Conservation (phyloP, 2,329 filamentous ascomycete species). For the Aspergillus latus region DNA sequence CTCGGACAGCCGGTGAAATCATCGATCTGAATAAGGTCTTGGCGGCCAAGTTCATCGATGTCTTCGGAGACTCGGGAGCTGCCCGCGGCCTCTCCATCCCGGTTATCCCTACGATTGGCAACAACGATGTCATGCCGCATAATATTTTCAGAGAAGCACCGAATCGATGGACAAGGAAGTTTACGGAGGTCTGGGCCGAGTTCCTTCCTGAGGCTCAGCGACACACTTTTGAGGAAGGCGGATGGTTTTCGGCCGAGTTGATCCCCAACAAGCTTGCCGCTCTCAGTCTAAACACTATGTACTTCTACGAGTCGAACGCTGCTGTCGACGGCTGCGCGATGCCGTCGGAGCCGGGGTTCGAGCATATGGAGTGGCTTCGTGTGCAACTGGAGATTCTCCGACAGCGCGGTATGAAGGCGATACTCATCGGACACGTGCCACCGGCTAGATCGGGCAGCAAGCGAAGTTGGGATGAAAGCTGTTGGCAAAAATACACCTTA, state of each 20-base stretch:
- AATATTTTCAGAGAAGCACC: conserved; percentile 87
- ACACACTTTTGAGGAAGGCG: conserved; percentile 86
- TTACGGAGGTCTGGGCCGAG: conserved; percentile 73
- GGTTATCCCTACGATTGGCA: conserved; percentile 86
- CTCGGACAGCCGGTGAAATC: conserved; percentile 74
- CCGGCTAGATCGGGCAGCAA: conserved; percentile 84
- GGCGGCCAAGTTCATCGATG: conserved; percentile 71
- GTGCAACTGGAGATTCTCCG: conserved; percentile 84
- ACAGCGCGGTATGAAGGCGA: conserved; percentile 84
- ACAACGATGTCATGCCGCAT: conserved; percentile 96
- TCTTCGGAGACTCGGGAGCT: conserved; percentile 63
- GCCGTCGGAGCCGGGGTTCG: conserved; percentile 80
- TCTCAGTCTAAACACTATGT: conserved; percentile 93
- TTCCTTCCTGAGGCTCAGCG: conserved; percentile 93
- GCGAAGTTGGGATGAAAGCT: conserved; percentile 90
- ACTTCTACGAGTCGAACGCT: conserved; percentile 90
- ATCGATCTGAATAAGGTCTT: conserved; percentile 72
- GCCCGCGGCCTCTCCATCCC: conserved; percentile 67
- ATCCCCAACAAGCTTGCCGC: conserved; percentile 82
- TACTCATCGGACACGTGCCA: conserved; percentile 90
- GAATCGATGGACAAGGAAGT: conserved; percentile 79
- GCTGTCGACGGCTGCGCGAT: conserved; percentile 86
- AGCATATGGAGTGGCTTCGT: conserved; percentile 94
- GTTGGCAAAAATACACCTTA: conserved; percentile 95
- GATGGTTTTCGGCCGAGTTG: conserved; percentile 93